Base-by-base conservation (phyloP, 176 grass and related monocot species). In the Rhynchospora breviuscula region DNA sequence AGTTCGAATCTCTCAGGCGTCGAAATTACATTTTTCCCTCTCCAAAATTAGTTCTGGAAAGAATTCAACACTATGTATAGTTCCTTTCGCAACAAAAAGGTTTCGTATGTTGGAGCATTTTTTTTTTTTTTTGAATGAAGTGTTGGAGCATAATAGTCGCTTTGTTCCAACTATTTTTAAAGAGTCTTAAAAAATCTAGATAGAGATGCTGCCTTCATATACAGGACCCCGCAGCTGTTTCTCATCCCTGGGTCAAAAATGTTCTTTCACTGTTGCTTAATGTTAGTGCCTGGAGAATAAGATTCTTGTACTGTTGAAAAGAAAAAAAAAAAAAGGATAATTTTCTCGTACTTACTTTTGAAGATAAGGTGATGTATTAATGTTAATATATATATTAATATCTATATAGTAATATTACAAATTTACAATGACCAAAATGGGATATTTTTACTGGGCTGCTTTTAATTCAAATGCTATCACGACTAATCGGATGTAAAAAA, bases 1-100 rank as follows among this genome's bases (percentile, higher is more conserved):
- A 89, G 84, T 86, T 89, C 88, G 88, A 89, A 89, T 89, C 88
- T 89, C 88, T 89, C 84, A 89, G 88, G 88, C 88, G 88, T 84
- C 86, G 86, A 63, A 59, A 10, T 53, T 5, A 47, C 3, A 12
- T 12, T 19, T 61, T 56, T 58, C 9, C 12, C 21, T 22, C 12
- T 79, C 8, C 21, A 12, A 10, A 21, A 21, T 72, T 29, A 29
- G 26, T 29, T 29, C 26, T 29, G 26, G 26, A 29, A 29, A 29
- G 26, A 29, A 29, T 29, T 29, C 26, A 29, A 29, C 26, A 29
- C 26, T 29, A 29, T 29, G 26, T 29, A 29, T 1, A 29, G 26
- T 29, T 29, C 26, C 26, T 29, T 29, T 29, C 26, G 1, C 26
- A 29, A 29, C 26, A 29, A 29, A 29, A 29, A 29, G 26, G 26